A percentile compares a stretch with the other conserved stretches of the same genome.
These are phyloP conservation scores for Potentilla sterilis DNA, from an alignment of 306 rosid species.

Conservation along the genomic window DNA sequence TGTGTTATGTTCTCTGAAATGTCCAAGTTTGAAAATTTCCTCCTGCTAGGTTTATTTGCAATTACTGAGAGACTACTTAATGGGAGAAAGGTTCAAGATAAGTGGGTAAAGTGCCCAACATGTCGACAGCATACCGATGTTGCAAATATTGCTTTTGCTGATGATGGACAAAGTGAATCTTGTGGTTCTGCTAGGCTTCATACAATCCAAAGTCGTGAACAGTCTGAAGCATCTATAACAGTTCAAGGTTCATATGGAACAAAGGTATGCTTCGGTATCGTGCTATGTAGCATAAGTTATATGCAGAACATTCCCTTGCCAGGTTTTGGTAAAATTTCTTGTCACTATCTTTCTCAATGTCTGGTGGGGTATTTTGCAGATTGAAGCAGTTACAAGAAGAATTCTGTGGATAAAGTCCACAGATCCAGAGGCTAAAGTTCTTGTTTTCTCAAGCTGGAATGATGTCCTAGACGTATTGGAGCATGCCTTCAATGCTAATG, in stretches of 20 bases:
- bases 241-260: slow-evolving; percentile 95
- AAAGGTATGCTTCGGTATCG: slow-evolving; percentile 48
- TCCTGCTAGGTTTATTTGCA: slow-evolving; percentile 75
- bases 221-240: slow-evolving; percentile 51
- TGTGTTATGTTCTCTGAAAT: neutral
- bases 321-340: neutral
- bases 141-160: slow-evolving; percentile 85
- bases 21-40: slow-evolving; percentile 5
- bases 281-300: neutral
- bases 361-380: slow-evolving; percentile 45
- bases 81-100: slow-evolving; percentile 46
- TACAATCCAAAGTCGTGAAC: slow-evolving; percentile 42
- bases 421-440: slow-evolving; percentile 69
- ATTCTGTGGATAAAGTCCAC: slow-evolving; percentile 79
- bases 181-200: slow-evolving; percentile 41
- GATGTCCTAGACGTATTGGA: slow-evolving; percentile 94
- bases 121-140: slow-evolving; percentile 88
- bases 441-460: slow-evolving; percentile 95
- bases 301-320: neutral
- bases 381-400: slow-evolving; percentile 91
- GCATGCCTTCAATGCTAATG: slow-evolving; percentile 74
- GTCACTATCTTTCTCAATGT: neutral
- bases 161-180: slow-evolving; percentile 57
- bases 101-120: slow-evolving; percentile 95
- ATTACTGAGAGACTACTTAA: slow-evolving; percentile 61